Evolutionary conservation across 768 basidiomycete genomes (phyloP).

Genomic region (Termitomyces sp.): DNA sequence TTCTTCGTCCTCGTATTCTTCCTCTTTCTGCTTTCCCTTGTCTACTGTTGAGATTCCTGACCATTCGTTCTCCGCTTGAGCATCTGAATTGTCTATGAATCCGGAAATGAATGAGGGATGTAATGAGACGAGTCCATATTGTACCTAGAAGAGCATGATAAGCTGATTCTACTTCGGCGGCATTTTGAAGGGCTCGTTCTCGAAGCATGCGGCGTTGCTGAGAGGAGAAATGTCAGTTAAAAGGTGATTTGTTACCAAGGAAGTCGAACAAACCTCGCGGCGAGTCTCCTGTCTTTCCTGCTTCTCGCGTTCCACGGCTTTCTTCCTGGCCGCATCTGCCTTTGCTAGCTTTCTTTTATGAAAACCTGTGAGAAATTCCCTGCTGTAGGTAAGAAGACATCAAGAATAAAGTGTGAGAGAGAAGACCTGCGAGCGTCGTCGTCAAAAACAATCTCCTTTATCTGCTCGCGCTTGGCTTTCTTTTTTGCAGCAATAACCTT

Average conservation of each 20-base stretch:
- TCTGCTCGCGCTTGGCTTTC: slow-evolving; percentile 59
- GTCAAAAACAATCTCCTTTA: slow-evolving; percentile 84
- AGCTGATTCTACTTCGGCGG: slow-evolving; percentile 70
- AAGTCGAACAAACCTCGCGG: slow-evolving; percentile 57
- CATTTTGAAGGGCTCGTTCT: slow-evolving; percentile 77
- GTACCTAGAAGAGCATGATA: slow-evolving; percentile 53
- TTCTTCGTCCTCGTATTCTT: slow-evolving; percentile 82
- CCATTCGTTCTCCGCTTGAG: slow-evolving; percentile 46
- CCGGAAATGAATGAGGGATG: slow-evolving; percentile 10
- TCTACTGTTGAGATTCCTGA: slow-evolving; percentile 34
- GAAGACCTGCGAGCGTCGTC: slow-evolving; percentile 75
- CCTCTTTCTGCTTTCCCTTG: slow-evolving; percentile 44
- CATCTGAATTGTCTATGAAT: slow-evolving; percentile 22
- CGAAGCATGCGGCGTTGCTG: slow-evolving; percentile 79
- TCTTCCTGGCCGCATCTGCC: slow-evolving; percentile 70
- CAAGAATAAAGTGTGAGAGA: slow-evolving; percentile 6
- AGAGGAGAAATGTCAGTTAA: slow-evolving; percentile 13
- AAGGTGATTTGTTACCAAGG: slow-evolving; percentile 11
- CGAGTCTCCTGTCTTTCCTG: slow-evolving; percentile 70
- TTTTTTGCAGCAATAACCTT: slow-evolving; percentile 64
- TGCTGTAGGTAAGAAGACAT: slow-evolving; percentile 27
- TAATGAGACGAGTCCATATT: slow-evolving; percentile 8
- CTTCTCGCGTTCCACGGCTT: slow-evolving; percentile 75
- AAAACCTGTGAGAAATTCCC: slow-evolving; percentile 91
- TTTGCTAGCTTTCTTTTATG: slow-evolving; percentile 89